A percentile compares a stretch with the other conserved stretches of the same genome.
Conservation (phyloP, 73 alveolate species). For the Paramecium biaurelia region DNA sequence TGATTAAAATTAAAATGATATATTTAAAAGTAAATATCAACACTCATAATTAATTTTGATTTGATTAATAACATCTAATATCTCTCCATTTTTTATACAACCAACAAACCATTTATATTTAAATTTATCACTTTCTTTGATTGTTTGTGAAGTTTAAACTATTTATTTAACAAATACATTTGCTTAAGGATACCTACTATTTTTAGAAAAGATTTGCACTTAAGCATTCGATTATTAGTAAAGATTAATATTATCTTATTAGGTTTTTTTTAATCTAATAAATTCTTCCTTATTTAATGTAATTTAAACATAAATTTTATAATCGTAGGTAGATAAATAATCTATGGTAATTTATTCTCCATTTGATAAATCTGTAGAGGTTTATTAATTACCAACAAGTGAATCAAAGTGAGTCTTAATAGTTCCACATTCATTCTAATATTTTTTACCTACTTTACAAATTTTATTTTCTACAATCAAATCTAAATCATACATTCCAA, state of each 20-base stretch:
- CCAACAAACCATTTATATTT: neutral
- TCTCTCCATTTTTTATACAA: neutral
- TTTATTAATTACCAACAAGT: neutral
- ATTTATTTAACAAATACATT: neutral
- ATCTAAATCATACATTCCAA: conserved; percentile 4
- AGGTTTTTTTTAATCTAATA: neutral
- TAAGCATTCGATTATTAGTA: neutral
- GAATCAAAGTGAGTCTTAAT: neutral
- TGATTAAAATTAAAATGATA: neutral
- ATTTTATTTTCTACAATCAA: conserved; percentile 4
- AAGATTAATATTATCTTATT: neutral
- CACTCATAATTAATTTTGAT: neutral
- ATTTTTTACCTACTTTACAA: neutral
- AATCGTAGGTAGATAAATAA: neutral
- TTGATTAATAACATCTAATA: neutral
- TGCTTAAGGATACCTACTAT: neutral
- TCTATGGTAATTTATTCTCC: neutral
- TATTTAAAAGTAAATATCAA: neutral
- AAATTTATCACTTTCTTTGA: neutral
- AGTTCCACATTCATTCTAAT: neutral
- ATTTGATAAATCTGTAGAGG: neutral
- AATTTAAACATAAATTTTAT: neutral
- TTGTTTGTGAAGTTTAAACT: neutral
- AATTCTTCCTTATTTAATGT: neutral
- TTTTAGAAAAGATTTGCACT: neutral